Conservation (phyloP, 2,329 filamentous ascomycete species). For the Colletotrichum orchidophilum region DNA sequence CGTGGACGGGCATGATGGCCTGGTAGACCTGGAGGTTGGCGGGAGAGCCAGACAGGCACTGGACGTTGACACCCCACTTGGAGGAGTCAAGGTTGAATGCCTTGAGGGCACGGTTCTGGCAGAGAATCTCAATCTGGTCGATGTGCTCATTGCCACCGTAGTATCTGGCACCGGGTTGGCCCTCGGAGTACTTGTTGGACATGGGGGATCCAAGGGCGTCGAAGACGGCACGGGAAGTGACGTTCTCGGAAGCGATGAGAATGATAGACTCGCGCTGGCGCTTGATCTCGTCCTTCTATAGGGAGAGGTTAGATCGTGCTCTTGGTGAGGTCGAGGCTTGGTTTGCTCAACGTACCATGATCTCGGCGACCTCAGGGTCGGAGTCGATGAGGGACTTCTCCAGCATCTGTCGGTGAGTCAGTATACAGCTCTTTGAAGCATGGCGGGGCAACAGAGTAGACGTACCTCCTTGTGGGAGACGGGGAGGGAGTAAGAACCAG, state of each 20-base stretch:
- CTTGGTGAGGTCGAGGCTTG: not conserved
- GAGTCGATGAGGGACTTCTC: slow-evolving; percentile 92
- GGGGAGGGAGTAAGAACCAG: slow-evolving; percentile 60
- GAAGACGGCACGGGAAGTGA: slow-evolving; percentile 97
- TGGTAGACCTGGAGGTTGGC: slow-evolving; percentile 99
- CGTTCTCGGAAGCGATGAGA: slow-evolving; percentile 98
- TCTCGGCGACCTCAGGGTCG: slow-evolving; percentile 93
- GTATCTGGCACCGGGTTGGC: slow-evolving; percentile 97
- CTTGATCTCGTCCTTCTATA: slow-evolving; percentile 88
- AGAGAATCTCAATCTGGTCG: slow-evolving; percentile 93
- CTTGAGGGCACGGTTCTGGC: slow-evolving; percentile 91
- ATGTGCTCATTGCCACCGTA: slow-evolving; percentile 99
- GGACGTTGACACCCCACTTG: slow-evolving; percentile 99
- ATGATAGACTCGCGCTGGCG: slow-evolving; percentile 98
- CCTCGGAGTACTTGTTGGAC: slow-evolving; percentile 99
- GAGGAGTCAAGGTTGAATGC: slow-evolving; percentile 86
- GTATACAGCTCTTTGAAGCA: slow-evolving; percentile 41
- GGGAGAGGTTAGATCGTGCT: slow-evolving; percentile 21
- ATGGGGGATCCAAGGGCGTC: slow-evolving; percentile 94
- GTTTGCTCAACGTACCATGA: slow-evolving; percentile 78
- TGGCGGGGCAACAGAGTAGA: slow-evolving; percentile 29
- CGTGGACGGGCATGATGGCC: slow-evolving; percentile 94
- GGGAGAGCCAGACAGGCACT: slow-evolving; percentile 90
- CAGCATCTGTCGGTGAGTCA: slow-evolving; percentile 75
- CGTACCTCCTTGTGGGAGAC: slow-evolving; percentile 64